These are phyloP conservation scores for Aschersonia sp. DNA, from an alignment of 2,329 filamentous ascomycete species.

Conservation along the genomic window DNA sequence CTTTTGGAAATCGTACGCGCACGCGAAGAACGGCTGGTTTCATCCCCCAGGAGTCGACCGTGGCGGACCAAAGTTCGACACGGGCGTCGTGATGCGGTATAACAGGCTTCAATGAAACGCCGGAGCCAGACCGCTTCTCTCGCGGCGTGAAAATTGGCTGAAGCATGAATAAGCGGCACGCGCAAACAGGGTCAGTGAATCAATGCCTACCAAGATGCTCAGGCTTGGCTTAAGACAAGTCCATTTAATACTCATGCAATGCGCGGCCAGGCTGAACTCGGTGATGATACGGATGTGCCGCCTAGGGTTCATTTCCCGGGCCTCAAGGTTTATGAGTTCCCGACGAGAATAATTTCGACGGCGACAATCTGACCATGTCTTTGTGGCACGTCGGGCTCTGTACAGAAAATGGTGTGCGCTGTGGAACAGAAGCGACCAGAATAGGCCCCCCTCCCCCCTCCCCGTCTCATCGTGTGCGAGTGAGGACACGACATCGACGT, in stretches of 20 bases:
- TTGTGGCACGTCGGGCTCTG: neutral
- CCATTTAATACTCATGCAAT: neutral
- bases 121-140: neutral
- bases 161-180: neutral
- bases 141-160: neutral
- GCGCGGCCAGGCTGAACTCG: too few species aligned
- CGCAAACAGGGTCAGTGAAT: neutral
- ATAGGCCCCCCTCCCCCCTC: neutral
- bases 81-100: too few species aligned
- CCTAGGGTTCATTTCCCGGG: too few species aligned
- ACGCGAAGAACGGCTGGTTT: too few species aligned
- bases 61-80: too few species aligned
- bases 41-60: too few species aligned
- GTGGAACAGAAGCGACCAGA: neutral
- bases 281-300: too few species aligned
- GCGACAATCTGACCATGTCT: neutral
- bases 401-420: neutral
- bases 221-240: neutral
- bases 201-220: neutral
- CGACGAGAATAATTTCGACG: too few species aligned
- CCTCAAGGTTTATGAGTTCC: too few species aligned
- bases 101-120: too few species aligned
- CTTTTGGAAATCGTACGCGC: too few species aligned
- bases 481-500: neutral
- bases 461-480: neutral